Evolutionary conservation across 2,329 filamentous ascomycete genomes (phyloP), one percentile per base, ranked within the genome.

Genomic region (Niveomyces coronatus): DNA sequence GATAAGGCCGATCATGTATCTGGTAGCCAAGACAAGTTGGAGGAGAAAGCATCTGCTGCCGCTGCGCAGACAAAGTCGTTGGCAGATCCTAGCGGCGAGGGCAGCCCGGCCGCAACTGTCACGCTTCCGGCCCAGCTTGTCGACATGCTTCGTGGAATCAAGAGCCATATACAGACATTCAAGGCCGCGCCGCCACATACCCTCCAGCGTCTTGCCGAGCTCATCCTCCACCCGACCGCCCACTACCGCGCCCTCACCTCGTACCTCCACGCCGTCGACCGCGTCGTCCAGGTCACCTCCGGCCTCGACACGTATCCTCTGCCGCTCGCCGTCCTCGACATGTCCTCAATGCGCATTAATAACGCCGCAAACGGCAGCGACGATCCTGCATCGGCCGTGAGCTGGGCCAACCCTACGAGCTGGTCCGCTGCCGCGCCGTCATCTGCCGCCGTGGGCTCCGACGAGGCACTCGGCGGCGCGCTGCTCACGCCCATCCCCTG

Each of bases 401-500:
- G 64, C 4, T 71, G 70, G 65, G 61, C 61, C 31, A 70, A 72
- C 36, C 61, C 49, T 50, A 70, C 53, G 46, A 60, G 60, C 7
- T 11, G 15, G 5, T 4, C 18, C 7, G 14, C 28, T 24, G 23
- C 11, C 26, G 9, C 9, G 17, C 2, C 27, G 23, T 9, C 28
- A 31, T 15, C 20, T 24, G 14, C 37, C 9, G 24, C 64, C 10
- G 64, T 89, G 6, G 88, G 86, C 2, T 86, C 83, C 34, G 89
- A 96, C 50, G 89, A 95, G 56, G 82, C 82, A 10, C 66, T 96
- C 1, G 89, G 89, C 16, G 91, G 91, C 6, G 91, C 91, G 0
- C 68, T 95, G 14, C 68, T 98, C 35, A 96, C 89, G 1, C 91
- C 89, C 1, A 96, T 98, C 41, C 85, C 88, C 0, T 98, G 91